phyloP scores from a whole-genome alignment of 2,329 filamentous ascomycete species.

The Periconia sp. region DNA sequence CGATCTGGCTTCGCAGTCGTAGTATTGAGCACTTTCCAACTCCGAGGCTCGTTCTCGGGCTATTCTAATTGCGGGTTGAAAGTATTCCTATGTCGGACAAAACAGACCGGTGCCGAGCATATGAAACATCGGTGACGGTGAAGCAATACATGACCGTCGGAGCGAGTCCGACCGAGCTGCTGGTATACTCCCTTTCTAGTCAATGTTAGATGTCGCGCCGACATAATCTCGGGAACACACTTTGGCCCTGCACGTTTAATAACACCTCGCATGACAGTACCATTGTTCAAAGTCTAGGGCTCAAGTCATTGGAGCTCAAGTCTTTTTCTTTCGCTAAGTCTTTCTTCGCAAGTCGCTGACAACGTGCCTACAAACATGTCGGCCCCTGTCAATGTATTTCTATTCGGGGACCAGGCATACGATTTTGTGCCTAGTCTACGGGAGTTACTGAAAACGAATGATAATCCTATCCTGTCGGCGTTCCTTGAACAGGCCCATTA shows the following conservation, averaged over 20 bases:
- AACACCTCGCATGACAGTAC: too few relatives aligned
- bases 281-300: too few relatives aligned
- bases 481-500: slow-evolving; percentile 5
- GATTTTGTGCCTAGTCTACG: not conserved
- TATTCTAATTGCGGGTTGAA: too few relatives aligned
- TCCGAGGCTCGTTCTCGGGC: not conserved
- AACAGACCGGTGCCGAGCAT: slow-evolving; percentile 5
- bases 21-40: not conserved
- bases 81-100: not conserved
- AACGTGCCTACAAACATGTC: too few relatives aligned
- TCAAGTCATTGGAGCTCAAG: too few relatives aligned
- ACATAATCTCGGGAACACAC: too few relatives aligned
- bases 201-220: too few relatives aligned
- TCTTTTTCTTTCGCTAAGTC: too few relatives aligned
- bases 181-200: slow-evolving; percentile 1
- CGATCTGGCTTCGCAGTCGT: slow-evolving; percentile 4
- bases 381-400: too few relatives aligned
- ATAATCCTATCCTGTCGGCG: slow-evolving; percentile 3
- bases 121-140: slow-evolving; percentile 2
- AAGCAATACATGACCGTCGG: slow-evolving; percentile 5
- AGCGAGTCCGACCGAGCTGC: slow-evolving; percentile 4
- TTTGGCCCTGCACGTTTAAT: too few relatives aligned
- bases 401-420: too few relatives aligned
- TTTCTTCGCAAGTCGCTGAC: too few relatives aligned
- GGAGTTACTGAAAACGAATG: slow-evolving; percentile 3